phyloP scores from a whole-genome alignment of 345 rosid species.

The Physaria fendleri region DNA sequence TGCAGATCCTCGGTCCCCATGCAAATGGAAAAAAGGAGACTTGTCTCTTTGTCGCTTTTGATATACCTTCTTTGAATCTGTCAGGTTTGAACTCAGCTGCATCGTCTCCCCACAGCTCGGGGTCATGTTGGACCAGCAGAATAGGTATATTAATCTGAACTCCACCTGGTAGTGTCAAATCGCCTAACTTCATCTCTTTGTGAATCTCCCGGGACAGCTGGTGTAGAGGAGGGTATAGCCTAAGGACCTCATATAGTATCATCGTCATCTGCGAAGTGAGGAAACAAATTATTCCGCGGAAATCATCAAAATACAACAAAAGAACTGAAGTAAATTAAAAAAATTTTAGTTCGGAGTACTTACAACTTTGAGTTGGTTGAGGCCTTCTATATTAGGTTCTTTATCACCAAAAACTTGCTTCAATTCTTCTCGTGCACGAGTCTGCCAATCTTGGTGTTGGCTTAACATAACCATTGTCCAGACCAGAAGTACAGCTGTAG shows the following conservation, averaged over 20 bases:
- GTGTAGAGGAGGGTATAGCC: conserved; percentile 21
- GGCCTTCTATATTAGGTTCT: conserved; percentile 21
- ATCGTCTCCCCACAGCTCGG: conserved; percentile 51
- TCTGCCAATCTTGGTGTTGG: conserved; percentile 53
- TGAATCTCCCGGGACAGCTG: conserved; percentile 6
- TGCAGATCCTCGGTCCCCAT: conserved; percentile 38
- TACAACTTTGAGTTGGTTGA: conserved; percentile 45
- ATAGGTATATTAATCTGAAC: conserved; percentile 21
- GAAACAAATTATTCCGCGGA: too few species aligned
- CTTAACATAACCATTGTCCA: conserved; percentile 57
- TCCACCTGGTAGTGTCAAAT: conserved; percentile 30
- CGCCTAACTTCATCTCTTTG: conserved; percentile 41
- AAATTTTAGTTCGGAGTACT: conserved; percentile 3
- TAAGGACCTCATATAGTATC: conserved; percentile 26
- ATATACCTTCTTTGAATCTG: conserved; percentile 41
- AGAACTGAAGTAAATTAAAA: neutral
- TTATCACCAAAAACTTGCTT: conserved; percentile 37
- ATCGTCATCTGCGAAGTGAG: conserved; percentile 28
- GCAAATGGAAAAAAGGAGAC: conserved; percentile 24
- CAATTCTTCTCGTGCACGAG: conserved; percentile 52
- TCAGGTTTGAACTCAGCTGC: conserved; percentile 48
- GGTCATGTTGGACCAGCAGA: conserved; percentile 37
- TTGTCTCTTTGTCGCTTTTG: conserved; percentile 46
- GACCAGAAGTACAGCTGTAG: conserved; percentile 43
- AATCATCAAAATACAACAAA: neutral